Evolutionary conservation across 2,329 filamentous ascomycete genomes (phyloP), one percentile per base, ranked within the genome.

Genomic region (Fusarium nematophilum): DNA sequence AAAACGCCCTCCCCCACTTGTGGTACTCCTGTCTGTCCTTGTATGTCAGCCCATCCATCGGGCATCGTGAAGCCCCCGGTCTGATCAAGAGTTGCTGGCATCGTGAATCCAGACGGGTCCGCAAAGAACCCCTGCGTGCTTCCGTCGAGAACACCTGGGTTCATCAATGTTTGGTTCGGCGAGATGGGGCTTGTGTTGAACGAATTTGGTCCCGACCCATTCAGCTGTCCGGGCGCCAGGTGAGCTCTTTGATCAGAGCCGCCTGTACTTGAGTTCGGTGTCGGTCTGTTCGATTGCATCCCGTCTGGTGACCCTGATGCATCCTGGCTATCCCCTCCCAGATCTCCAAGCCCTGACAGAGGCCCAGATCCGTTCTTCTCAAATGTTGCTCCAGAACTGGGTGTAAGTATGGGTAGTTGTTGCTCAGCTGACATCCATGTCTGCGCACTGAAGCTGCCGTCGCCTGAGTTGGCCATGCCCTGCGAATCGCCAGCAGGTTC

Each of bases 1-100:
- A 88, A 72, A 36, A 88, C 79, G 0, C 84, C 84, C 42, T 87
- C 84, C 0, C 83, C 80, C 11, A 85, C 80, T 5, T 83, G 83
- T 15, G 82, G 82, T 75, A 86, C 82, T 8, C 78, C 80, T 7
- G 77, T 72, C 46, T 80, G 77, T 15, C 73, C 74, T 33, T 73
- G 65, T 26, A 80, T 66, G 38, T 78, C 72, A 26, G 73, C 66
- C 83, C 84, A 85, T 3, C 75, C 77, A 31, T 70, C 72, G 3
- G 79, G 65, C 50, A 84, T 75, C 10, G 74, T 72, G 50, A 80
- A 86, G 3, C 71, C 70, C 1, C 52, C 62, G 18, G 62, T 67
- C 21, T 66, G 66, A n/a, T 69, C 66, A 8, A 65, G 50, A 21
- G 66, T 51, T 7, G 58, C 55, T 13, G 59, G 46, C 52, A 74